phyloP scores from a whole-genome alignment of 805 yeast genomes.

The Wickerhamomyces chambardii region DNA sequence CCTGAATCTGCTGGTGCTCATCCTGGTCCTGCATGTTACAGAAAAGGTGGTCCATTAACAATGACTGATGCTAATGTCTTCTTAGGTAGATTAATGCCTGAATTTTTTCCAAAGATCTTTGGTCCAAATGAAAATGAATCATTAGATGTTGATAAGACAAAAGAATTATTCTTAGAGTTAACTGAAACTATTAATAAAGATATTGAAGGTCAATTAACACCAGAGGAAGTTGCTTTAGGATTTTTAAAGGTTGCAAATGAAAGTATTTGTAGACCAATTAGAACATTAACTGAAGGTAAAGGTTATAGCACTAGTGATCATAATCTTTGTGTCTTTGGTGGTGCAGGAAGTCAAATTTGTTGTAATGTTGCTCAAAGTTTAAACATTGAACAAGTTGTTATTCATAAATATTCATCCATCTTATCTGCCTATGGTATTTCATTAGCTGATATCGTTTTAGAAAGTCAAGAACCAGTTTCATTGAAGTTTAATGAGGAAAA shows the following conservation, averaged over 20 bases:
- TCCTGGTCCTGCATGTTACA: constrained; percentile 34
- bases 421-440: constrained; percentile 33
- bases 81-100: constrained; percentile 26
- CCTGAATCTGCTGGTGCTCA: constrained; percentile 33
- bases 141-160: constrained; percentile 20
- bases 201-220: constrained; percentile 13
- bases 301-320: constrained; percentile 28
- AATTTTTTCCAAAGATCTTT: constrained; percentile 29
- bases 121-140: constrained; percentile 27
- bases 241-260: constrained; percentile 31
- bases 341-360: constrained; percentile 34
- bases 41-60: constrained; percentile 33
- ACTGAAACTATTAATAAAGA: constrained; percentile 25
- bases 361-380: constrained; percentile 25
- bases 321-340: constrained; percentile 31
- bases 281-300: constrained; percentile 29
- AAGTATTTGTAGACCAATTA: constrained; percentile 31
- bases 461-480: constrained; percentile 13
- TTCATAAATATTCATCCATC: constrained; percentile 32
- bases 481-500: constrained; percentile 5
- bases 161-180: constrained; percentile 21
- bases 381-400: constrained; percentile 25
- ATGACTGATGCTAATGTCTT: constrained; percentile 31
- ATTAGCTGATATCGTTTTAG: constrained; percentile 20
- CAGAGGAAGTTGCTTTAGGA: constrained; percentile 30